Evolutionary conservation across 2,329 filamentous ascomycete genomes (phyloP).

Genomic region (Phaeophleospora eucalypticola): DNA sequence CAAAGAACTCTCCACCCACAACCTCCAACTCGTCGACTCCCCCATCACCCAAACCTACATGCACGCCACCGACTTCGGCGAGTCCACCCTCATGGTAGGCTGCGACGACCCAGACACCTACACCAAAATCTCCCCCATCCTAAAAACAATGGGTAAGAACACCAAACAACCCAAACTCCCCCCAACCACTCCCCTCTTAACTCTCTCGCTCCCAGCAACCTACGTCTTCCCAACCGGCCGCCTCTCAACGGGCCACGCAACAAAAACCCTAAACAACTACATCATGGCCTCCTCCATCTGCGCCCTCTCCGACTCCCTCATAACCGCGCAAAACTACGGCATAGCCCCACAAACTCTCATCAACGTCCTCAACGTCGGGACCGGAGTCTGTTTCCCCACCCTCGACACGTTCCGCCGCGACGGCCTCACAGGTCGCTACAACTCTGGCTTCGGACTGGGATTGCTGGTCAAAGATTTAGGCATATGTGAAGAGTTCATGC

Average conservation of each 20-base stretch:
- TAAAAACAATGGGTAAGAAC: conserved; percentile 35
- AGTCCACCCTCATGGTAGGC: conserved; percentile 37
- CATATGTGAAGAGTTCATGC: conserved; percentile 36
- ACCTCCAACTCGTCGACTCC: conserved; percentile 33
- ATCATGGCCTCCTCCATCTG: conserved; percentile 34
- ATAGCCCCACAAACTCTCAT: conserved; percentile 38
- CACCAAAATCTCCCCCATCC: conserved; percentile 32
- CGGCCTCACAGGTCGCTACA: conserved; percentile 28
- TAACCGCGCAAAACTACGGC: conserved; percentile 36
- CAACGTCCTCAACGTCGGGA: conserved; percentile 41
- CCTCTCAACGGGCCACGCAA: conserved; percentile 34
- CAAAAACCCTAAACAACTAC: conserved; percentile 39
- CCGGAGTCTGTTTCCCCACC: conserved; percentile 38
- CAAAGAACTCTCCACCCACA: conserved; percentile 29
- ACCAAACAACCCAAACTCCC: too few relatives aligned
- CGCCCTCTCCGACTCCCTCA: conserved; percentile 30
- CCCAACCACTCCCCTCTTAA: too few relatives aligned
- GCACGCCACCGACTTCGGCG: conserved; percentile 34
- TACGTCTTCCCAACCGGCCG: conserved; percentile 37
- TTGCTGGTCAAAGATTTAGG: conserved; percentile 36
- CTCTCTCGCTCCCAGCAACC: too few relatives aligned
- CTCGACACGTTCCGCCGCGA: conserved; percentile 27
- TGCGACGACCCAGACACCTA: conserved; percentile 25
- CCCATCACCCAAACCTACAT: conserved; percentile 38
- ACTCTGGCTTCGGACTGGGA: conserved; percentile 34